Evolutionary conservation across 164 flowering plant species (phyloP).

Genomic region (Vitis riparia): DNA sequence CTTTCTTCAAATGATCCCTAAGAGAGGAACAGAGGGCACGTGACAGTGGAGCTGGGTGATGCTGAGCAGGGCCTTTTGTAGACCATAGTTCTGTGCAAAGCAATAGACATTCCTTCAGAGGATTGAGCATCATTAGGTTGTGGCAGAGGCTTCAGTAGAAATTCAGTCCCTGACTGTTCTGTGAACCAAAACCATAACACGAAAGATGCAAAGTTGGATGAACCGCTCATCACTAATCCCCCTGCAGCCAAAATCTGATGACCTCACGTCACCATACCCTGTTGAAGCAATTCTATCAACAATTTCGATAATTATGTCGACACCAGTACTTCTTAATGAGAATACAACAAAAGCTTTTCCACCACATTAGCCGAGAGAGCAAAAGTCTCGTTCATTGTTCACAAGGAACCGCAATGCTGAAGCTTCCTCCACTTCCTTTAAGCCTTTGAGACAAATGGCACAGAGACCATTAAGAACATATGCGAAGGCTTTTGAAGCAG

Average conservation of each 20-base stretch:
- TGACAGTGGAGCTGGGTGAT: too few species aligned
- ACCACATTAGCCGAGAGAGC: constrained; percentile 92
- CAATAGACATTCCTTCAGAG: too few species aligned
- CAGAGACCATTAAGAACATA: constrained; percentile 95
- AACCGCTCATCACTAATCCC: constrained; percentile 32
- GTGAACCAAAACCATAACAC: too few species aligned
- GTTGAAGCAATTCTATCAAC: constrained; percentile 56
- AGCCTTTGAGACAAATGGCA: constrained; percentile 91
- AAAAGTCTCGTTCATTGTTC: constrained; percentile 83
- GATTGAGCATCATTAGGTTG: too few species aligned
- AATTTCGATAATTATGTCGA: constrained; percentile 38
- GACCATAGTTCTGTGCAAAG: too few species aligned
- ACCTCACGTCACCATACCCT: constrained; percentile 42
- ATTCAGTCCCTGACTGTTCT: too few species aligned
- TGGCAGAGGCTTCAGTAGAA: too few species aligned
- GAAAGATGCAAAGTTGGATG: too few species aligned
- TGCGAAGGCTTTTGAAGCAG: constrained; percentile 46
- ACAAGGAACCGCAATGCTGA: constrained; percentile 50
- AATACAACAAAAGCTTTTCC: constrained; percentile 93
- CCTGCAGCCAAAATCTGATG: constrained; percentile 76
- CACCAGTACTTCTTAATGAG: constrained; percentile 83
- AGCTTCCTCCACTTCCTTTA: constrained; percentile 69
- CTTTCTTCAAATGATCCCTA: too few species aligned
- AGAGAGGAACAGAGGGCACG: too few species aligned
- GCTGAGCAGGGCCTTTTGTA: too few species aligned